Evolutionary conservation across 2,329 filamentous ascomycete species (phyloP).

Genomic region (Talaromyces verruculosus): DNA sequence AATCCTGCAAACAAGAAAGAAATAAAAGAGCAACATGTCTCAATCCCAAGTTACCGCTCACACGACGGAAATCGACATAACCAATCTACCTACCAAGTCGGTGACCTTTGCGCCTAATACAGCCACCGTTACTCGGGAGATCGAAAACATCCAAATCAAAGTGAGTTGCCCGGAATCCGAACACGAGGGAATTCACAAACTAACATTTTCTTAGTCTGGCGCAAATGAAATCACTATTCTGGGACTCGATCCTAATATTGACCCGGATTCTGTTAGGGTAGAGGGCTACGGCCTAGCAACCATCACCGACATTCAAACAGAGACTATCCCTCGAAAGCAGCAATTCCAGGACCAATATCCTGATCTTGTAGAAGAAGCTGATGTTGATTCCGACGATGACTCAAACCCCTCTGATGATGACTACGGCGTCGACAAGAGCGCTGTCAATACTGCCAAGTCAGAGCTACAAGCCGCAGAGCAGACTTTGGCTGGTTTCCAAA

Average conservation of each 20-base stretch:
- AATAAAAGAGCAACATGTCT: slow-evolving; percentile 2
- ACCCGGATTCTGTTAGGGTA: slow-evolving; percentile 60
- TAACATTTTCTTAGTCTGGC: slow-evolving; percentile 44
- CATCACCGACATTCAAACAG: slow-evolving; percentile 63
- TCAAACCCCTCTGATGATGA: slow-evolving; percentile 18
- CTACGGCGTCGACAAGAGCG: slow-evolving; percentile 15
- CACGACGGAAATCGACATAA: slow-evolving; percentile 47
- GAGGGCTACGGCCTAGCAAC: slow-evolving; percentile 59
- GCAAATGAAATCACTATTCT: slow-evolving; percentile 58
- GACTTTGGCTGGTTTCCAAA: slow-evolving; percentile 33
- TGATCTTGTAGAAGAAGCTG: slow-evolving; percentile 39
- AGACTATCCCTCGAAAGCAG: slow-evolving; percentile 57
- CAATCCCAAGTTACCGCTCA: slow-evolving; percentile 20
- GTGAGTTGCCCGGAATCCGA: slow-evolving; percentile 29
- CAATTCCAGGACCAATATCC: slow-evolving; percentile 57
- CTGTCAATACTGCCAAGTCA: slow-evolving; percentile 26
- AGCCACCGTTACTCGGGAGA: slow-evolving; percentile 62
- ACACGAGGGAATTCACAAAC: background rate
- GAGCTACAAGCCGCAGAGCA: slow-evolving; percentile 35
- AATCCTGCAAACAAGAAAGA: background rate
- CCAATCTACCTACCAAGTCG: slow-evolving; percentile 58
- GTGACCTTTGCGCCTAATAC: slow-evolving; percentile 64
- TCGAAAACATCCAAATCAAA: slow-evolving; percentile 53
- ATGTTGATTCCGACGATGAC: slow-evolving; percentile 37
- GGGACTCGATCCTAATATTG: slow-evolving; percentile 55